Base-by-base conservation (phyloP, 345 rosid species). In the Noccaea caerulescens region DNA sequence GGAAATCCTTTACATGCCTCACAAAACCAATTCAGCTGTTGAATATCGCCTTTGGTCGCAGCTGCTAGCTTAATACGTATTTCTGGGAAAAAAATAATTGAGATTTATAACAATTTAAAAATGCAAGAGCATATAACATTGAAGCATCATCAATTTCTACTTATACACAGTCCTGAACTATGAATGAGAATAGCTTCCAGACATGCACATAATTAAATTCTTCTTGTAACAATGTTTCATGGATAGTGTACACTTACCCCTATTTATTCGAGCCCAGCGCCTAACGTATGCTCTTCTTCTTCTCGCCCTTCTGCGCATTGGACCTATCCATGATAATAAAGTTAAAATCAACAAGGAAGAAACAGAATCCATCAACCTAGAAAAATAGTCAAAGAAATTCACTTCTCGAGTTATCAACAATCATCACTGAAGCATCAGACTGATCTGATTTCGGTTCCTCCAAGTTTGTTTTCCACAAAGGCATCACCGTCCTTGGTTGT, bases 1-100 rank as follows among this genome's bases (percentile, higher is more conserved):
- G 96, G 84, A 65, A 84, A 87, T 80, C 99, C 98, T 81, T 89
- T 89, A 88, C 99, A 94, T 27, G 97, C 92, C 80, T 95, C 83
- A 66, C 91, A 92, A 77, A 95, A 95, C 86, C 80, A 80, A 73
- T 84, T 82, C 46, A 95, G 87, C 75, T 92, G 97, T 77, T 84
- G 42, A 66, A 56, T 80, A 69, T 90, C 97, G 49, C 86, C 81
- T 80, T 87, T 96, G 59, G 64, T 84, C 37, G 80, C 86, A 27
- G 99, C 76, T 43, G 88, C 88, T 18, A 94, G 91, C 82, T 83
- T 92, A 43, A 83, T 71, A 10, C 84, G 96, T 27, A 83, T 84
- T 80, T 92, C 98, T 92, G 85, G 73, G 63, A 10, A 69, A 43
- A 66, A 27, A 27, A 27, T 2, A 27, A 7, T 56, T 56, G 25